Evolutionary conservation across 2,329 filamentous ascomycete genomes (phyloP).

Genomic region (Ophiobolus disseminans): DNA sequence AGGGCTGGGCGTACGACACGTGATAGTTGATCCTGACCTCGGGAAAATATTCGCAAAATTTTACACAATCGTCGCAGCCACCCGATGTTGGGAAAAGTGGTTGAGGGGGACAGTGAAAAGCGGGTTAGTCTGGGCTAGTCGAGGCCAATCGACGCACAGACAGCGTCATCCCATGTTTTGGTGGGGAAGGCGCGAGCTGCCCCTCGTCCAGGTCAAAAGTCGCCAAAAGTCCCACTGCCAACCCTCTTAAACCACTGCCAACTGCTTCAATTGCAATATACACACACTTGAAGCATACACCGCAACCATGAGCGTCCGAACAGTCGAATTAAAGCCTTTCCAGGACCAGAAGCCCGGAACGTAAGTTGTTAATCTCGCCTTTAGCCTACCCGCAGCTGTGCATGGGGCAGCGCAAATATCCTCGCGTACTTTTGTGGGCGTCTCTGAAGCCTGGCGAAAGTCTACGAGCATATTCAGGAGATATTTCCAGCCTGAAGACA

Average conservation of each 20-base stretch:
- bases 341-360: conserved; percentile 98
- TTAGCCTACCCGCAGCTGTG: background rate
- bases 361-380: conserved; percentile 67
- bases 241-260: conserved; percentile 12
- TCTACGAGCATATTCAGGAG: background rate
- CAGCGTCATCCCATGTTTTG: conserved; percentile 39
- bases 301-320: conserved; percentile 70
- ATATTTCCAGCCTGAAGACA: background rate
- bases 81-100: conserved; percentile 9
- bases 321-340: conserved; percentile 83
- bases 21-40: background rate
- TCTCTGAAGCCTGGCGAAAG: too few species aligned
- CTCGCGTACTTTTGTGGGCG: background rate
- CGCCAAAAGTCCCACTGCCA: conserved; percentile 25
- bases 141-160: conserved; percentile 16
- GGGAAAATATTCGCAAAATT: conserved; percentile 2
- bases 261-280: conserved; percentile 29
- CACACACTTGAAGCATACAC: conserved; percentile 28
- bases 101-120: conserved; percentile 7
- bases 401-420: background rate
- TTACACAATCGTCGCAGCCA: background rate
- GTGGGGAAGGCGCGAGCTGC: conserved; percentile 32
- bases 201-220: conserved; percentile 41
- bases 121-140: conserved; percentile 25
- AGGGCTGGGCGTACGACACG: background rate